Evolutionary conservation across 352 stramenopile genomes (phyloP), one percentile per base, ranked within the genome.

Genomic region (Pythium utonaiense): DNA sequence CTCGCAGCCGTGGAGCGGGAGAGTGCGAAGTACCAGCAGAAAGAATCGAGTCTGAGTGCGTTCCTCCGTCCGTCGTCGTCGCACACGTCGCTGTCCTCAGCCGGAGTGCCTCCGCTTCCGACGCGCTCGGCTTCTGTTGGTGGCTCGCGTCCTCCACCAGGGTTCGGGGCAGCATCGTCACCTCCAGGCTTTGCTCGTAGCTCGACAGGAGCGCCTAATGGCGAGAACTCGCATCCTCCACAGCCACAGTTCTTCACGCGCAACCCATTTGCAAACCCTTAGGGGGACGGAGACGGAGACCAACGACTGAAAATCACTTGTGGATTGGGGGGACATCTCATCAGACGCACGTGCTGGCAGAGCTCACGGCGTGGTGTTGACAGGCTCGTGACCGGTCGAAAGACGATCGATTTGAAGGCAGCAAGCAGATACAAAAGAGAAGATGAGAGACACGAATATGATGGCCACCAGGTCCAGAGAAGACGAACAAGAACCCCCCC

Each of bases 1-100:
- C 70, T 93, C 72, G 80, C 71, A 6, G 84, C 82, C 19, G 70
- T 93, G 12, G 84, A 93, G 58, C 78, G 72, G 8, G 80, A 88
- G 40, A 86, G 70, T 24, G 64, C 78, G 30, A 66, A 76, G 53
- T 93, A 92, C 61, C 80, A 88, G 58, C 80, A 88, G 28, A 71
- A 79, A 24, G 71, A 74, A 31, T 93, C 84, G 51, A 93, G 81
- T 65, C 69, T 93, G 58, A 93, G 80, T 31, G 70, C 80, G 3
- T 85, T 93, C 47, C 71, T 93, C 38, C 57, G 54, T 14, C 51
- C 65, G 0, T 64, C 70, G 16, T 59, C 66, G 17, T 69, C 70
- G 50, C 55, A 33, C 6, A 41, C 40, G 19, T 51, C 68, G 12
- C 21, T 31, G 27, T 33, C 44, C 4, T 8, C 52, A 6, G 16